Base-by-base conservation (phyloP, 192 early-diverging fungal species). In the Chytriomyces sp. region DNA sequence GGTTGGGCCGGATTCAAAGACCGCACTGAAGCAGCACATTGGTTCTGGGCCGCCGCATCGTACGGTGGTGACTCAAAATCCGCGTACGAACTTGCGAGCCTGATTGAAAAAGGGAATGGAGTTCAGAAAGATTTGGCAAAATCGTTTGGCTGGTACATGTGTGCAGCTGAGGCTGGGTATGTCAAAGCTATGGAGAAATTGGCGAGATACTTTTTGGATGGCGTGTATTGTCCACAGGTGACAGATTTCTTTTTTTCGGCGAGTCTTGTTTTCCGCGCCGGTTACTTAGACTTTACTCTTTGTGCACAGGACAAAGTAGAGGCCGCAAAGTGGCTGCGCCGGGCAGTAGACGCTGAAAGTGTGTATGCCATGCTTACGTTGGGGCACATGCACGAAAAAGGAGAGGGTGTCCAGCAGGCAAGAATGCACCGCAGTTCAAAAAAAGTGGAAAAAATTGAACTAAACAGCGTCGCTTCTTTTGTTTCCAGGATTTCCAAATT, bases 131-230 rank as follows among this genome's bases (percentile, higher is more conserved):
- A 81, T 28, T 11, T 23, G 20, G 9, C 1, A 35, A 28, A 45
- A 20, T 77, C 80, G 20, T 78, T 81, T 60, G 76, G 47, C 3
- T 77, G 75, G 80, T 79, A 73, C 63, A 13, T 50, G 23, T 68
- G 68, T 53, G 80, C 80, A 43, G 80, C 80, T 26, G 76, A 77
- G 46, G 66, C 46, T 44, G 80, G 80, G 7, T 18, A 44, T 20
- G 77, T 49, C 3, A 50, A 50, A 35, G 80, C 76, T 7, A 68
- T 76, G 77, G 69, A 69, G 45, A 57, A 35, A 26, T 28, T 81
- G 24, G 80, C 67, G 16, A 53, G 44, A 23, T 61, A n/a, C 18
- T 64, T 79, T 13, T 20, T 63, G 47, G 65, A 77, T 13, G 80
- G 80, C 6, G 24, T 26, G 45, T 53, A 67, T 13, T 64, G 61